Percentiles rank a stretch among this genome's conserved stretches.
phyloP scores from a whole-genome alignment of 495 filamentous ascomycete species.

The Neurospora sp. region DNA sequence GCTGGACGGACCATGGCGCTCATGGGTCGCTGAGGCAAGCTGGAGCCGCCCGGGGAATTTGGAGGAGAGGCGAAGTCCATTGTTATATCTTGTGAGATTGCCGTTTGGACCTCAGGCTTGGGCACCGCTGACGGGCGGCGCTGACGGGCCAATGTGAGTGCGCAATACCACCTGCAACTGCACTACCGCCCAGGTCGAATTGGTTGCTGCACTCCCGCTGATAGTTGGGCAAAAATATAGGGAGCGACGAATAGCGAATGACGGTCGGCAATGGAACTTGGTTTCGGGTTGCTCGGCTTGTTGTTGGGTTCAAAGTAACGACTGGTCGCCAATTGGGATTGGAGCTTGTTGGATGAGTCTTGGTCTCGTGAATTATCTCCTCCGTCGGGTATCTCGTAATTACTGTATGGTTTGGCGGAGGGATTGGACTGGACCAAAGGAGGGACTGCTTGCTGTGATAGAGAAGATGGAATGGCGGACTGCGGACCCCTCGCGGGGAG shows the following conservation, averaged over 20 bases:
- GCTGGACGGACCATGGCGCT: slow-evolving; percentile 76
- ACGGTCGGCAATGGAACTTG: neutral
- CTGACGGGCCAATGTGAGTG: neutral
- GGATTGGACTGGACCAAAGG: neutral
- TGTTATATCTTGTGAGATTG: neutral
- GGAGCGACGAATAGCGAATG: neutral
- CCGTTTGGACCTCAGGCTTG: neutral
- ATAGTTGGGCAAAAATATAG: neutral
- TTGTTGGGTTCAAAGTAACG: neutral
- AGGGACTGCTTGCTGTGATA: neutral
- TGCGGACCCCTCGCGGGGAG: neutral
- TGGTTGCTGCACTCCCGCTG: neutral
- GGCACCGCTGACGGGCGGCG: neutral
- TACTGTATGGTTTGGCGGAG: neutral
- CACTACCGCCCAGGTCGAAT: neutral
- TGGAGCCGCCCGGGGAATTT: slow-evolving; percentile 30
- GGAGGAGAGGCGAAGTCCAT: slow-evolving; percentile 34
- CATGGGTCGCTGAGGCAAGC: slow-evolving; percentile 58
- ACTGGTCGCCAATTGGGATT: neutral
- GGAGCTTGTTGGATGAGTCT: neutral
- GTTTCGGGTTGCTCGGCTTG: neutral
- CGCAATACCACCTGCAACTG: neutral
- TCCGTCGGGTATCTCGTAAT: neutral
- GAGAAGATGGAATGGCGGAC: neutral
- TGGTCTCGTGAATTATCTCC: neutral